Percentiles rank a stretch among this genome's conserved stretches.
Evolutionary conservation across 805 yeast genomes (phyloP).

Genomic region (Cyberlindnera sargentensis): DNA sequence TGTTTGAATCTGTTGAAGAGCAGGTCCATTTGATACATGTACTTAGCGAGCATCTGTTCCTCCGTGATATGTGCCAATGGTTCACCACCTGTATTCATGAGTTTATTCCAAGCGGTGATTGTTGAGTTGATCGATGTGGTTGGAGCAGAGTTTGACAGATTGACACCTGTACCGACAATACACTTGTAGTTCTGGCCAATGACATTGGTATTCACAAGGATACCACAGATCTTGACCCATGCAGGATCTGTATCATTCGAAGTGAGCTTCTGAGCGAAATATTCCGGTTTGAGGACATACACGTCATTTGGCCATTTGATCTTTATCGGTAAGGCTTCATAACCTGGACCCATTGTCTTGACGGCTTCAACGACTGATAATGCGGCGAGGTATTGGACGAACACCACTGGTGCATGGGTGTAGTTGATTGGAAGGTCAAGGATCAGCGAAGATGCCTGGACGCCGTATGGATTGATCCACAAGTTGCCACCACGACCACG

Average conservation of each 20-base stretch:
- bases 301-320: constrained; percentile 98
- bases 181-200: constrained; percentile 52
- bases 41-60: constrained; percentile 57
- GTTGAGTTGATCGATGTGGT: constrained; percentile 81
- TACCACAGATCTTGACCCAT: constrained; percentile 75
- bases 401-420: constrained; percentile 57
- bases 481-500: constrained; percentile 92
- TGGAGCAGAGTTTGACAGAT: constrained; percentile 80
- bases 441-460: constrained; percentile 72
- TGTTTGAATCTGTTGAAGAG: constrained; percentile 50
- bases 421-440: constrained; percentile 43
- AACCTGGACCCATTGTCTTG: constrained; percentile 50
- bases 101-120: constrained; percentile 51
- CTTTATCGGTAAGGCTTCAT: constrained; percentile 67
- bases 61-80: constrained; percentile 25
- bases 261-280: constrained; percentile 31
- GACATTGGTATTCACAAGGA: constrained; percentile 73
- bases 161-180: constrained; percentile 83
- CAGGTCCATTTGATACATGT: constrained; percentile 57
- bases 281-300: constrained; percentile 65
- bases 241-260: constrained; percentile 45
- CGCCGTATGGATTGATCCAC: constrained; percentile 95
- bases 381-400: constrained; percentile 79
- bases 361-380: constrained; percentile 80
- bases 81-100: constrained; percentile 27